These are phyloP conservation scores for Hymenotorrendiella dingleyae DNA, from an alignment of 2,329 filamentous ascomycete genomes.

Conservation along the genomic window DNA sequence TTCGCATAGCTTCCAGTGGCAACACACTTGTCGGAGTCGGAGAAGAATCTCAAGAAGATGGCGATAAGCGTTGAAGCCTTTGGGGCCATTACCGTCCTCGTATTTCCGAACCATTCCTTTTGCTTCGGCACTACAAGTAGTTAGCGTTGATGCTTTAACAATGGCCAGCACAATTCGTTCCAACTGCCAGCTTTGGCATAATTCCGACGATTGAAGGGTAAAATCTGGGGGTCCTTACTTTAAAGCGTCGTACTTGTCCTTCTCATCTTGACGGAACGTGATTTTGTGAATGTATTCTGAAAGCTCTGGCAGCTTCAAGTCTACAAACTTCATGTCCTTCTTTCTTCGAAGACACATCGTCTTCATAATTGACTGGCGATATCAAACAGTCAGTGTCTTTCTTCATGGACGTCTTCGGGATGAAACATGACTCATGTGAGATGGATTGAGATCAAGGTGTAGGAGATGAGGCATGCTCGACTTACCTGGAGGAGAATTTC, in stretches of 20 bases:
- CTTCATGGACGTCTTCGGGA: too few relatives aligned
- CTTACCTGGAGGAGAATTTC: constrained; percentile 62
- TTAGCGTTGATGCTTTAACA: too few relatives aligned
- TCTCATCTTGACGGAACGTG: constrained; percentile 66
- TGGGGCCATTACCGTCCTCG: constrained; percentile 40
- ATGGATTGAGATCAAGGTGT: too few relatives aligned
- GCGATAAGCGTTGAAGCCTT: constrained; percentile 53
- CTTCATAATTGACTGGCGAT: constrained; percentile 73
- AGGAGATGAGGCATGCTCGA: too few relatives aligned
- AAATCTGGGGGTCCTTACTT: constrained; percentile 40
- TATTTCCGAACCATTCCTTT: constrained; percentile 62
- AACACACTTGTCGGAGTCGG: constrained; percentile 78
- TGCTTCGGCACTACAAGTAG: constrained; percentile 55
- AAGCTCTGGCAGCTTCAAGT: constrained; percentile 70
- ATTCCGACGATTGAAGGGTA: too few relatives aligned
- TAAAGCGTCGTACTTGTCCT: constrained; percentile 70
- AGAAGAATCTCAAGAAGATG: constrained; percentile 76
- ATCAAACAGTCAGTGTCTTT: too few relatives aligned
- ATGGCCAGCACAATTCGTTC: too few relatives aligned
- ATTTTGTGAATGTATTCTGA: constrained; percentile 74
- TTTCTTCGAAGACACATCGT: constrained; percentile 73
- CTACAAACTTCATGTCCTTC: constrained; percentile 85
- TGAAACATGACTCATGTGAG: too few relatives aligned
- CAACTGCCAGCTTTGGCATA: too few relatives aligned
- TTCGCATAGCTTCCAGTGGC: constrained; percentile 80